phyloP scores from a whole-genome alignment of 352 stramenopile genomes.

The Globisporangium nagaii region DNA sequence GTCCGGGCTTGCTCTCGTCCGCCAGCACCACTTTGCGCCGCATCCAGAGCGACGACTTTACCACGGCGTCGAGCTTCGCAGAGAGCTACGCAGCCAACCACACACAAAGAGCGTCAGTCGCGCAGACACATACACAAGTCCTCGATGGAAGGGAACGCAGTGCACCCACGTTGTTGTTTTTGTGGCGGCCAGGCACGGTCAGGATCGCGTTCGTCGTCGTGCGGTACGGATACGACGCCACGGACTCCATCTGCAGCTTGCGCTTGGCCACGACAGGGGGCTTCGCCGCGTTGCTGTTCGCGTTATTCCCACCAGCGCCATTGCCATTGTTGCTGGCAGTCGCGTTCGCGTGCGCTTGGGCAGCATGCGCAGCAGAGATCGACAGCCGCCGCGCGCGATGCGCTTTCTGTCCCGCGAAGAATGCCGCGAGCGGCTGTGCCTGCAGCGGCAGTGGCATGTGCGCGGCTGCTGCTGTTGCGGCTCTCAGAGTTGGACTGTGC shows the following conservation, averaged over 20 bases:
- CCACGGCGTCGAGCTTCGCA: constrained; percentile 53
- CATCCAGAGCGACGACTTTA: constrained; percentile 48
- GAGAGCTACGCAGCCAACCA: constrained; percentile 24
- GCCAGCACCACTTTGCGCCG: constrained; percentile 52
- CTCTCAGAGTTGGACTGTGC: background rate
- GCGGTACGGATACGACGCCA: constrained; percentile 5
- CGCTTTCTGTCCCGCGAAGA: constrained; percentile 16
- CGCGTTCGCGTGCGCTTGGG: constrained; percentile 13
- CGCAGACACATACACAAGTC: too few relatives aligned
- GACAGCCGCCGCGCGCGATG: constrained; percentile 12
- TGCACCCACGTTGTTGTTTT: constrained; percentile 22
- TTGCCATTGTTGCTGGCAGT: background rate
- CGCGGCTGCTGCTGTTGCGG: background rate
- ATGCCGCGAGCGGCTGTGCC: constrained; percentile 17
- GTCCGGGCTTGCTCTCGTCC: constrained; percentile 26
- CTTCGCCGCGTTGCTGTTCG: constrained; percentile 1
- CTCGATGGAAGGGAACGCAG: background rate
- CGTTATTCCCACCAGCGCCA: constrained; percentile 7
- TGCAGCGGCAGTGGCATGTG: background rate
- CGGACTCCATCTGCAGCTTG: constrained; percentile 13
- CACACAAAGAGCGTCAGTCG: too few relatives aligned
- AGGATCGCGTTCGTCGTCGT: constrained; percentile 3
- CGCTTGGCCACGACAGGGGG: constrained; percentile 5
- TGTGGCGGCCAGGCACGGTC: constrained; percentile 4
- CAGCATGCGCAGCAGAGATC: constrained; percentile 8